Percentiles rank a stretch among this genome's conserved stretches.
Evolutionary conservation across 208 protist species (phyloP).

Genomic region (Wallacemonas rigidus): DNA sequence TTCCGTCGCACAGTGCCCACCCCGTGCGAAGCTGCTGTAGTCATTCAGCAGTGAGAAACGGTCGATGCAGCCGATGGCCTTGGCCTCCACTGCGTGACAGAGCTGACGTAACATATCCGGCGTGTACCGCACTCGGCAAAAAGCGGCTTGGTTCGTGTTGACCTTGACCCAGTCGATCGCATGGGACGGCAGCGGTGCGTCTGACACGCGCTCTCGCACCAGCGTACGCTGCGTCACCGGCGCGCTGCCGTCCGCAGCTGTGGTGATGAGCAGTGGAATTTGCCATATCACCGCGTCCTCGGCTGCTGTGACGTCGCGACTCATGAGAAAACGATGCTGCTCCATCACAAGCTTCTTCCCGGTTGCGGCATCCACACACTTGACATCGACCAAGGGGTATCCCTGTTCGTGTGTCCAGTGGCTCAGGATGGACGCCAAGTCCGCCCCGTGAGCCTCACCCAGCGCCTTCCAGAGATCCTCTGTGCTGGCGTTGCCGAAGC

Average conservation of each 20-base stretch:
- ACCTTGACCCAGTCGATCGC: constrained; percentile 62
- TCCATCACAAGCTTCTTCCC: constrained; percentile 26
- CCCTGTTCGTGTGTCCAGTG: constrained; percentile 75
- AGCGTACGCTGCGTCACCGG: constrained; percentile 22
- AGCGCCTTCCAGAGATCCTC: constrained; percentile 88
- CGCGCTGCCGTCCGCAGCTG: constrained; percentile 13
- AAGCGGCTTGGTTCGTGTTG: constrained; percentile 65
- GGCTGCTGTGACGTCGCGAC: constrained; percentile 27
- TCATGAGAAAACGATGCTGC: constrained; percentile 53
- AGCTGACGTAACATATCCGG: constrained; percentile 48
- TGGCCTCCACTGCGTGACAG: constrained; percentile 34
- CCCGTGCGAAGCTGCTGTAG: constrained; percentile 67
- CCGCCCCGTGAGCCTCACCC: constrained; percentile 53
- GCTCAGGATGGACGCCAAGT: constrained; percentile 62
- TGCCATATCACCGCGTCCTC: constrained; percentile 71
- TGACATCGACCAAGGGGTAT: constrained; percentile 67
- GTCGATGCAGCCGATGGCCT: constrained; percentile 61
- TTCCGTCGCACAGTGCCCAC: constrained; percentile 48
- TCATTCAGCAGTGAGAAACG: constrained; percentile 67
- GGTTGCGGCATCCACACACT: background rate
- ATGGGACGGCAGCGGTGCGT: constrained; percentile 14
- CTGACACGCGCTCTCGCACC: background rate
- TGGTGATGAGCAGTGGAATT: constrained; percentile 48
- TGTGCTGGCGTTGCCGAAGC: constrained; percentile 74
- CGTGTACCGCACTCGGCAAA: constrained; percentile 78